These are phyloP conservation scores for Stagonosporopsis tanaceti DNA, from an alignment of 2,329 filamentous ascomycete genomes.

Conservation along the genomic window DNA sequence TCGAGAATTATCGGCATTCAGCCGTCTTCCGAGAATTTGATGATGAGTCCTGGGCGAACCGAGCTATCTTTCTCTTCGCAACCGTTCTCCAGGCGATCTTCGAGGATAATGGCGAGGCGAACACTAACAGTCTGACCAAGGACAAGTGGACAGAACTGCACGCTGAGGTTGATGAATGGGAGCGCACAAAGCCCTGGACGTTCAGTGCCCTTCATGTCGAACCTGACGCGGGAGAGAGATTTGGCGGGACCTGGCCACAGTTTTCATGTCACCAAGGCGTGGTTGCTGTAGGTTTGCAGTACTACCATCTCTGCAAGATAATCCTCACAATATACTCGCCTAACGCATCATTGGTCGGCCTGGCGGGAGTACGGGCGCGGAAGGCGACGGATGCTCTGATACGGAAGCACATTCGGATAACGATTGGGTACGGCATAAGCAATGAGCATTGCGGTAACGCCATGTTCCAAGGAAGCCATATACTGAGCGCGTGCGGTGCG, in stretches of 20 bases:
- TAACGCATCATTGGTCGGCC: slow-evolving; percentile 36
- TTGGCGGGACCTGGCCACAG: slow-evolving; percentile 33
- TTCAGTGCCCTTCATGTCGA: slow-evolving; percentile 36
- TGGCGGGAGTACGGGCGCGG: slow-evolving; percentile 37
- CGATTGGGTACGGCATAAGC: slow-evolving; percentile 40
- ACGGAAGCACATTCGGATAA: slow-evolving; percentile 39
- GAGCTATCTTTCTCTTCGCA: slow-evolving; percentile 44
- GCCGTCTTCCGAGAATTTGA: slow-evolving; percentile 41
- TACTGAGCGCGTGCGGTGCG: slow-evolving; percentile 40
- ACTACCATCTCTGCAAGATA: slow-evolving; percentile 44
- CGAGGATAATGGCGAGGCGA: slow-evolving; percentile 28
- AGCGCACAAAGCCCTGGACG: slow-evolving; percentile 42
- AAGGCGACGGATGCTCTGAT: slow-evolving; percentile 37
- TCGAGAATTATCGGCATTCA: slow-evolving; percentile 42
- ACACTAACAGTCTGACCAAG: slow-evolving; percentile 25
- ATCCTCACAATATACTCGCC: slow-evolving; percentile 41
- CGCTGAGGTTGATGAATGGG: slow-evolving; percentile 43
- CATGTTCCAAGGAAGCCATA: slow-evolving; percentile 44
- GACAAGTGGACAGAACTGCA: slow-evolving; percentile 42
- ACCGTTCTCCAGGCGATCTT: slow-evolving; percentile 39
- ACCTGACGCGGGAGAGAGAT: slow-evolving; percentile 32
- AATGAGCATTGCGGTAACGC: slow-evolving; percentile 41
- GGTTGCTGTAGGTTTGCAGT: slow-evolving; percentile 40
- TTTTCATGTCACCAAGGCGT: slow-evolving; percentile 36
- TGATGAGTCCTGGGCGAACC: slow-evolving; percentile 44